Evolutionary conservation across 2,329 filamentous ascomycete species (phyloP).

Genomic region (Ciborinia camelliae): DNA sequence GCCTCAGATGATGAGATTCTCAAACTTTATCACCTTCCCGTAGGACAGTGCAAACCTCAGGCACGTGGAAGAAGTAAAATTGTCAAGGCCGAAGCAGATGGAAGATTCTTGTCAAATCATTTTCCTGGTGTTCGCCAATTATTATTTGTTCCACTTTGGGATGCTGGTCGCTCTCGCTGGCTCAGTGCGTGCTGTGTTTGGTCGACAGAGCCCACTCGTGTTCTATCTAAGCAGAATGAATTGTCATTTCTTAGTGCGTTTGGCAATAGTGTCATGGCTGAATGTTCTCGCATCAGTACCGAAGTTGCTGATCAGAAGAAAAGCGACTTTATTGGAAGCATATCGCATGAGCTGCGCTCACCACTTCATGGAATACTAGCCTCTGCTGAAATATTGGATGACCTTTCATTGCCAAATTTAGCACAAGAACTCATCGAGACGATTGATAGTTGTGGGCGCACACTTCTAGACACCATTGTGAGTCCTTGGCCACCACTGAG

Average conservation of each 20-base stretch:
- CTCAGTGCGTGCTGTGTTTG: constrained; percentile 50
- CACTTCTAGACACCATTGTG: constrained; percentile 41
- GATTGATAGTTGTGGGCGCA: constrained; percentile 40
- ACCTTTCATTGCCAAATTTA: constrained; percentile 39
- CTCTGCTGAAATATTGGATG: constrained; percentile 48
- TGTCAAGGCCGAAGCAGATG: constrained; percentile 32
- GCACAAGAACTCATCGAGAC: constrained; percentile 38
- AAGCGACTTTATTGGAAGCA: constrained; percentile 56
- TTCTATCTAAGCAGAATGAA: constrained; percentile 40
- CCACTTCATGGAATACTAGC: constrained; percentile 57
- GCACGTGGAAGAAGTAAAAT: constrained; percentile 21
- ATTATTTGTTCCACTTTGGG: constrained; percentile 50
- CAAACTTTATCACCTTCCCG: constrained; percentile 11
- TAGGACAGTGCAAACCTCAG: constrained; percentile 19
- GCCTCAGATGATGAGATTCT: constrained; percentile 44
- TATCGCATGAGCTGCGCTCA: constrained; percentile 41
- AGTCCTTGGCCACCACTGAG: constrained; percentile 14
- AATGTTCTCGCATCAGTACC: constrained; percentile 53
- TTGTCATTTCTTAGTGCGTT: constrained; percentile 43
- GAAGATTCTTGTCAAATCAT: constrained; percentile 36
- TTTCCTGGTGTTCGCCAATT: constrained; percentile 48
- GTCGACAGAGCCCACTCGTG: constrained; percentile 37
- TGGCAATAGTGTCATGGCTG: constrained; percentile 52
- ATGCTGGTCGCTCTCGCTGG: constrained; percentile 46
- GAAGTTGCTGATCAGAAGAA: constrained; percentile 52